A percentile compares a stretch with the other conserved stretches of the same genome.
Evolutionary conservation across 2,329 filamentous ascomycete genomes (phyloP).

Genomic region (Phaeosphaeria sp.): DNA sequence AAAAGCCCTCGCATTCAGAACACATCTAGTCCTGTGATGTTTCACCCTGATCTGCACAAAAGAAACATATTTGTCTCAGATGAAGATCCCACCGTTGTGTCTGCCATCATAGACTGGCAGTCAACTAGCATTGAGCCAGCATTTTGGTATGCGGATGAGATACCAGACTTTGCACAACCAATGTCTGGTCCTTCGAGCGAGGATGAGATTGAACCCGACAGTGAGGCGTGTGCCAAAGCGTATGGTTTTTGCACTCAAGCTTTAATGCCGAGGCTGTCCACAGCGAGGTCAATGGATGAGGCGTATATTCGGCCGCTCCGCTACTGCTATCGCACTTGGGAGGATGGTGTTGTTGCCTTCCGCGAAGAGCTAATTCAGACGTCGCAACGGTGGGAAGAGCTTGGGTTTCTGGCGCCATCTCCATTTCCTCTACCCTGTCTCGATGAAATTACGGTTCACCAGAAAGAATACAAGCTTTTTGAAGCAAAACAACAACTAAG

Average conservation of each 20-base stretch:
- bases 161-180: slow-evolving; percentile 49
- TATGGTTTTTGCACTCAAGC: slow-evolving; percentile 43
- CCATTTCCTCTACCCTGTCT: slow-evolving; percentile 35
- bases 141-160: slow-evolving; percentile 48
- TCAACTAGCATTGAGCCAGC: slow-evolving; percentile 49
- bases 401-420: slow-evolving; percentile 47
- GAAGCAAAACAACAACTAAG: slow-evolving; percentile 41
- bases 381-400: slow-evolving; percentile 45
- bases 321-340: slow-evolving; percentile 52
- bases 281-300: slow-evolving; percentile 44
- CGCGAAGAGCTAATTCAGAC: slow-evolving; percentile 51
- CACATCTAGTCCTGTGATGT: slow-evolving; percentile 39
- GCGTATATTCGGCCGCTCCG: slow-evolving; percentile 48
- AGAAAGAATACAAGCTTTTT: slow-evolving; percentile 41
- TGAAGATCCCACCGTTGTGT: slow-evolving; percentile 46
- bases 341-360: slow-evolving; percentile 49
- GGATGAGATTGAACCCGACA: slow-evolving; percentile 21
- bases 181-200: slow-evolving; percentile 22
- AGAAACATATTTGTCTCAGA: slow-evolving; percentile 53
- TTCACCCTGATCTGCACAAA: slow-evolving; percentile 52
- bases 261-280: slow-evolving; percentile 37
- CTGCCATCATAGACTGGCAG: slow-evolving; percentile 54
- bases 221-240: slow-evolving; percentile 40
- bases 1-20: slow-evolving; percentile 32
- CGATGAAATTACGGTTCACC: slow-evolving; percentile 34